Percentiles rank a stretch among this genome's conserved stretches.
These are phyloP conservation scores for Begonia fuchsioides DNA, from an alignment of 306 rosid genomes.

Conservation along the genomic window DNA sequence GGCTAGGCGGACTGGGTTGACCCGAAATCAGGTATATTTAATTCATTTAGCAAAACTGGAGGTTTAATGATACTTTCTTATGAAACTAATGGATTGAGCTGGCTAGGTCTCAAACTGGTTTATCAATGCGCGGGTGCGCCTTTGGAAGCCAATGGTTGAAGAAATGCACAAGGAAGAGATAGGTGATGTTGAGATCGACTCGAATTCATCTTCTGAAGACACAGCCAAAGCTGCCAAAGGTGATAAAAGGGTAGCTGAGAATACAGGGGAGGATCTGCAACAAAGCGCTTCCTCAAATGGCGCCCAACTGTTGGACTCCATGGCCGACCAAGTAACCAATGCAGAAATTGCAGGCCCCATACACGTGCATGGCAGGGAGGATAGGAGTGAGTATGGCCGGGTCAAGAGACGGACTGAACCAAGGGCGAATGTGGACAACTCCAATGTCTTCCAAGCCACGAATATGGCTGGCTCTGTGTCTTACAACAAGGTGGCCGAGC, in stretches of 20 bases:
- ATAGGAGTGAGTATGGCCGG: constrained; percentile 15
- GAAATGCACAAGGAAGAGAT: constrained; percentile 78
- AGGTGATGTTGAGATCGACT: constrained; percentile 44
- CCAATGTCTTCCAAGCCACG: constrained; percentile 24
- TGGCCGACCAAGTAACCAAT: constrained; percentile 25
- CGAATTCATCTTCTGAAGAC: constrained; percentile 55
- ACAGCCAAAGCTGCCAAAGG: constrained; percentile 34
- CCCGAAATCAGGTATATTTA: constrained; percentile 66
- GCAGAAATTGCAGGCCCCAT: constrained; percentile 25
- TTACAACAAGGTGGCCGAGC: constrained; percentile 49
- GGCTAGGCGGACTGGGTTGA: constrained; percentile 75
- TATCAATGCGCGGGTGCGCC: constrained; percentile 76
- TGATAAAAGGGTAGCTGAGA: constrained; percentile 29
- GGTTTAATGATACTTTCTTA: too few species aligned
- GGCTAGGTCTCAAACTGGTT: constrained; percentile 80
- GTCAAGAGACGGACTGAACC: constrained; percentile 28
- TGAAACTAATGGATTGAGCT: neutral
- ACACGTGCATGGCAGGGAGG: constrained; percentile 12
- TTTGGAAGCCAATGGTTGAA: constrained; percentile 89
- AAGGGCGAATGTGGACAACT: constrained; percentile 29
- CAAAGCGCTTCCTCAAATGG: constrained; percentile 31
- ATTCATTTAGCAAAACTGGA: too few species aligned
- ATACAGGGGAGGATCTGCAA: constrained; percentile 37
- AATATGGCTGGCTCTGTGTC: constrained; percentile 30
- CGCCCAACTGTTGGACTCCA: constrained; percentile 31